A percentile compares a stretch with the other conserved stretches of the same genome.
Evolutionary conservation across 306 rosid genomes (phyloP).

Genomic region (Prinsepia uniflora): DNA sequence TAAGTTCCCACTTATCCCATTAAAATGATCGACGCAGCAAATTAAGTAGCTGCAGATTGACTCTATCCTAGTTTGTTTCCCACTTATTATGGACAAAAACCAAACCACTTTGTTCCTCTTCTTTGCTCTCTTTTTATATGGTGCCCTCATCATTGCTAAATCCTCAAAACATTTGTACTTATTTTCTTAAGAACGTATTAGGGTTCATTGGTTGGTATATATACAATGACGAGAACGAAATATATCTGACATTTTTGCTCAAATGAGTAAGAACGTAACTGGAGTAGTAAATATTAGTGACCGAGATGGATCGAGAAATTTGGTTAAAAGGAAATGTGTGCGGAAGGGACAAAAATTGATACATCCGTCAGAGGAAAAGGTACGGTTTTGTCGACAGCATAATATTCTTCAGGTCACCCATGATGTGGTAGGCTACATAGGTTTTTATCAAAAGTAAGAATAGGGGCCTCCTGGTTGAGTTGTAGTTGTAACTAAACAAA

Average conservation of each 20-base stretch:
- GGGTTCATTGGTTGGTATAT: no score
- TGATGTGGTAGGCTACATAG: background rate
- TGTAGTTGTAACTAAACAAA: background rate
- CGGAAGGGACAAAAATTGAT: no score
- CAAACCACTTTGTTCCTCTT: conserved; percentile 25
- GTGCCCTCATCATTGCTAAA: background rate
- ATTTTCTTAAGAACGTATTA: no score
- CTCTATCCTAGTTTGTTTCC: conserved; percentile 43
- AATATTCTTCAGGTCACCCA: background rate
- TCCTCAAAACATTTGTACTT: background rate
- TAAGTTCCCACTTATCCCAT: conserved; percentile 25
- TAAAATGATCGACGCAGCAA: background rate
- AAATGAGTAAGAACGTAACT: no score
- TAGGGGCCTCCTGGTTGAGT: background rate
- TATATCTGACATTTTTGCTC: no score
- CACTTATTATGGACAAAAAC: conserved; percentile 38
- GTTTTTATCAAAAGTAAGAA: background rate
- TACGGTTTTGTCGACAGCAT: background rate
- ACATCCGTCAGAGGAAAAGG: background rate
- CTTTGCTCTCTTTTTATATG: background rate
- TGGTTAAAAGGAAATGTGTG: no score
- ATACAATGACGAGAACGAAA: no score
- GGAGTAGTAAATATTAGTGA: no score
- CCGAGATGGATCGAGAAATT: no score
- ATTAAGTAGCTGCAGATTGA: conserved; percentile 7